Percentiles rank a stretch among this genome's conserved stretches.
phyloP scores from a whole-genome alignment of 164 flowering plant species.

The Cinnamomum micranthum region DNA sequence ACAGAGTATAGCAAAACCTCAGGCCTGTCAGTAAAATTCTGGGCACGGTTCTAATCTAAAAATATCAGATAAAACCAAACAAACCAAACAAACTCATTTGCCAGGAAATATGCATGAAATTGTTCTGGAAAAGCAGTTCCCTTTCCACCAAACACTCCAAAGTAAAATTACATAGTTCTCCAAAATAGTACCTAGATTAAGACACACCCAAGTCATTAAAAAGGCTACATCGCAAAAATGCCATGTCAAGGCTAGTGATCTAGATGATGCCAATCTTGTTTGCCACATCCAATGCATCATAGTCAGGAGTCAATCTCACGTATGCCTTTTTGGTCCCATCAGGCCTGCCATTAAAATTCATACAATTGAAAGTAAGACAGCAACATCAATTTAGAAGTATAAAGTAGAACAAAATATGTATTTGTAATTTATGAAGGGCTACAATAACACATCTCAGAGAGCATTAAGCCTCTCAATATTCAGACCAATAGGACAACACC shows the following conservation, averaged over 20 bases:
- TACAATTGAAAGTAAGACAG: background rate
- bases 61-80: background rate
- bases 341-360: conserved; percentile 41
- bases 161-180: background rate
- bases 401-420: background rate
- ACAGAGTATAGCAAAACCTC: background rate
- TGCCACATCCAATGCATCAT: conserved; percentile 77
- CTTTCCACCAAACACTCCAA: background rate
- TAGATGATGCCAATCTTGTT: conserved; percentile 83
- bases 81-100: background rate
- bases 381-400: background rate
- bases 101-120: background rate
- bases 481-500: background rate
- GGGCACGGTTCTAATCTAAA: background rate
- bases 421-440: background rate
- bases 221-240: background rate
- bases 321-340: conserved; percentile 85
- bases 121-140: background rate
- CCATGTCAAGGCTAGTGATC: background rate
- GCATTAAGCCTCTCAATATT: background rate
- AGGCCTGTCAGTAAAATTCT: background rate
- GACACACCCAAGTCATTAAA: background rate
- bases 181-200: background rate
- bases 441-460: background rate
- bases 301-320: conserved; percentile 70